Evolutionary conservation across 129 eudicot species (phyloP).

Genomic region (Heracleum sosnowskyi): DNA sequence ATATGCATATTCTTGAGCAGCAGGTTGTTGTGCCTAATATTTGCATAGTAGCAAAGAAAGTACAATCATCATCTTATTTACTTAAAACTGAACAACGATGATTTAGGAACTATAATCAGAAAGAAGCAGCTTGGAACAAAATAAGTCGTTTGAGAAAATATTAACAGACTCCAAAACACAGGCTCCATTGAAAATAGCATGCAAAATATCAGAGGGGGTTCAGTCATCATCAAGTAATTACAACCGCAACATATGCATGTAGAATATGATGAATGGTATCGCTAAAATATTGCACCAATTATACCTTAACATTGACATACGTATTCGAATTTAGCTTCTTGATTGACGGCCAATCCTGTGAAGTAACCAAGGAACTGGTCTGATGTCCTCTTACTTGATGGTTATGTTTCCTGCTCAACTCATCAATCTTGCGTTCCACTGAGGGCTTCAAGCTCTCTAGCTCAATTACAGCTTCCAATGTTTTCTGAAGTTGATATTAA

Average conservation of each 20-base stretch:
- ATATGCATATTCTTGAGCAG: slow-evolving; percentile 35
- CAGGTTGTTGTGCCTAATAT: slow-evolving; percentile 38
- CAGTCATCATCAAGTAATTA: background rate
- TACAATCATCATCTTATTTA: background rate
- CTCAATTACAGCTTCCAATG: slow-evolving; percentile 58
- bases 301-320: slow-evolving; percentile 47
- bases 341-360: slow-evolving; percentile 32
- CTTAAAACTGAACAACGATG: background rate
- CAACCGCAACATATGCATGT: background rate
- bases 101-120: background rate
- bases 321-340: slow-evolving; percentile 25
- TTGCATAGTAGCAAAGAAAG: slow-evolving; percentile 6
- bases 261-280: background rate
- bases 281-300: background rate
- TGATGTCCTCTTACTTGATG: slow-evolving; percentile 48
- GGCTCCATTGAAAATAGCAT: background rate
- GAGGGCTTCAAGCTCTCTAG: slow-evolving; percentile 70
- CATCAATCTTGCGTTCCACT: slow-evolving; percentile 52
- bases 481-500: slow-evolving; percentile 39
- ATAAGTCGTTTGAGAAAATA: background rate
- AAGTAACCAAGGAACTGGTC: slow-evolving; percentile 27
- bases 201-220: background rate
- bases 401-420: slow-evolving; percentile 39
- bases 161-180: background rate
- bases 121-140: background rate